Conservation (phyloP, 768 basidiomycete genomes). For the Scleroderma citrinum region DNA sequence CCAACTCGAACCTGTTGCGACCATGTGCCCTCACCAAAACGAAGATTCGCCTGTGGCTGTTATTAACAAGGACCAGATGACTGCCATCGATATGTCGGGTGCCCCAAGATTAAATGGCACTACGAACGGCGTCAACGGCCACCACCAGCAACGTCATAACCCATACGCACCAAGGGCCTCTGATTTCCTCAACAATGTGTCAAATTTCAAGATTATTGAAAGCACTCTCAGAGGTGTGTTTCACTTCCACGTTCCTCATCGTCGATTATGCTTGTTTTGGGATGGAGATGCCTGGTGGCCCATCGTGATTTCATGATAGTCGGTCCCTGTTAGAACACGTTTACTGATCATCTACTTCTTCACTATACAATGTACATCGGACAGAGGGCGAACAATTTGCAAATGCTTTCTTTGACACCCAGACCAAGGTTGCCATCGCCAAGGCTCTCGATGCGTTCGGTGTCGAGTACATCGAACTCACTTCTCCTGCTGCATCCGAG, state of each 20-base stretch:
- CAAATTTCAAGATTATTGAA: slow-evolving; percentile 95
- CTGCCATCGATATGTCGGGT: slow-evolving; percentile 53
- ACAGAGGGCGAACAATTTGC: slow-evolving; percentile 98
- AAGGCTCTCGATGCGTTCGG: slow-evolving; percentile 98
- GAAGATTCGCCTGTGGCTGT: slow-evolving; percentile 36
- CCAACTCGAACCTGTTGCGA: background rate
- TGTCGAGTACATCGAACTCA: slow-evolving; percentile 99
- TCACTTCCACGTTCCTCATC: background rate
- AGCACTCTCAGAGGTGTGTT: slow-evolving; percentile 77
- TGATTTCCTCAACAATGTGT: slow-evolving; percentile 89
- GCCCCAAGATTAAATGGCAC: slow-evolving; percentile 33
- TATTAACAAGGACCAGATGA: slow-evolving; percentile 55
- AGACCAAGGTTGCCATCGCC: slow-evolving; percentile 99
- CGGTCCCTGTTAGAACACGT: background rate
- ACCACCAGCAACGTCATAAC: slow-evolving; percentile 46
- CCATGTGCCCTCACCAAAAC: slow-evolving; percentile 51
- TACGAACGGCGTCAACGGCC: slow-evolving; percentile 26
- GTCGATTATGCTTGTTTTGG: background rate
- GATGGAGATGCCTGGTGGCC: background rate
- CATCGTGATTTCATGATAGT: background rate
- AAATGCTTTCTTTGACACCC: slow-evolving; percentile 98
- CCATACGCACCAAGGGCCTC: slow-evolving; percentile 89
- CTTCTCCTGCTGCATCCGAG: slow-evolving; percentile 95
- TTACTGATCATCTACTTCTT: background rate
- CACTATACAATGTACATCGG: slow-evolving; percentile 6